Evolutionary conservation across 176 grass and related monocot species (phyloP).

Genomic region (Aechmea fasciata): DNA sequence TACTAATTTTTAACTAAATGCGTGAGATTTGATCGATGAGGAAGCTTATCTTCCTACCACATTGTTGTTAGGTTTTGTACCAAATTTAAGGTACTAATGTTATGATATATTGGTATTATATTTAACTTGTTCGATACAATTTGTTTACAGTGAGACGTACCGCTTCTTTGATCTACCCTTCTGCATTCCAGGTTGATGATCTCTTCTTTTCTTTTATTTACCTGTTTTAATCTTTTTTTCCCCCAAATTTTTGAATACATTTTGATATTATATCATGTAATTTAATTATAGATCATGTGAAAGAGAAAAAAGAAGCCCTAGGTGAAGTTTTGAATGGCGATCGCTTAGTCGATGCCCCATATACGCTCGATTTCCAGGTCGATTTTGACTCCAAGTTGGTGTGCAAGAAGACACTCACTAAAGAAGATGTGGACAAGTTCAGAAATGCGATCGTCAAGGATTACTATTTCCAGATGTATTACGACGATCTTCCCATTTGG

Average conservation of each 20-base stretch:
- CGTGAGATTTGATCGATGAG: too few species aligned
- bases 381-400: constrained; percentile 52
- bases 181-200: constrained; percentile 71
- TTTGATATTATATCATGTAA: background rate
- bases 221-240: background rate
- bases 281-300: constrained; percentile 57
- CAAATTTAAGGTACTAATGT: too few species aligned
- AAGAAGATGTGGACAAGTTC: constrained; percentile 73
- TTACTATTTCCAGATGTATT: constrained; percentile 99
- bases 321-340: constrained; percentile 93
- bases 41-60: too few species aligned
- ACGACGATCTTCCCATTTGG: constrained; percentile 90
- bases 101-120: background rate
- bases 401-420: constrained; percentile 68
- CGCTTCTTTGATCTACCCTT: constrained; percentile 93
- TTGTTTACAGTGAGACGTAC: constrained; percentile 75
- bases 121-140: constrained; percentile 6
- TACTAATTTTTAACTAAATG: too few species aligned
- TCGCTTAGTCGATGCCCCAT: constrained; percentile 82
- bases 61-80: too few species aligned
- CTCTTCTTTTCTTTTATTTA: background rate
- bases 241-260: background rate
- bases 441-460: constrained; percentile 62
- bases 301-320: constrained; percentile 80
- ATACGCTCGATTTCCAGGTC: constrained; percentile 65